phyloP scores from a whole-genome alignment of 1,284 basidiomycete genomes.

The Fomitopsis palustris region DNA sequence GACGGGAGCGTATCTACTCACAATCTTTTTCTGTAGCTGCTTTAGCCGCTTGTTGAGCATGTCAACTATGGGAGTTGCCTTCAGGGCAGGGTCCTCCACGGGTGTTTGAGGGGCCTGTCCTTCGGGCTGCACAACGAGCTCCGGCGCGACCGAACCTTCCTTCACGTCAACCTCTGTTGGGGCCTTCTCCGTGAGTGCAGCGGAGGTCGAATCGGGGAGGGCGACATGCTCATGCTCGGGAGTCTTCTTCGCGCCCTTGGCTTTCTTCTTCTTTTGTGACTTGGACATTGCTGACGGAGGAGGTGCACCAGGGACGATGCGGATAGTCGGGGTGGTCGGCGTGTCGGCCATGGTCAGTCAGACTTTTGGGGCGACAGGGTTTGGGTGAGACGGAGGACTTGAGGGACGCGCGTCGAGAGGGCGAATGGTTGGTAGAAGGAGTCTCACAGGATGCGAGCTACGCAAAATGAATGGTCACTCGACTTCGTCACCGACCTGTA shows the following conservation, averaged over 20 bases:
- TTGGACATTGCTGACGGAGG: conserved; percentile 55
- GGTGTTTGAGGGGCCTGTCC: conserved; percentile 31
- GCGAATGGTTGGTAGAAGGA: not conserved
- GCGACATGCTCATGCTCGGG: conserved; percentile 15
- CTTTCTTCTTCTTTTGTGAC: conserved; percentile 58
- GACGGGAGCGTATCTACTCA: conserved; percentile 35
- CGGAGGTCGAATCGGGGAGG: conserved; percentile 44
- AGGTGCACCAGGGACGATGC: conserved; percentile 72
- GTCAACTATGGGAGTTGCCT: conserved; percentile 69
- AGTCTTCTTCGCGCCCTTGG: conserved; percentile 20
- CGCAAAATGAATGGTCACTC: not conserved
- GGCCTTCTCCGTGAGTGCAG: conserved; percentile 47
- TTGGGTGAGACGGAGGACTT: not conserved
- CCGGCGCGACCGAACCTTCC: conserved; percentile 46
- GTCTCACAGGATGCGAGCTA: not conserved
- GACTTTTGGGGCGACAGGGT: not conserved
- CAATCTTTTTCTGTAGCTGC: conserved; percentile 79
- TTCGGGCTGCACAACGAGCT: conserved; percentile 39
- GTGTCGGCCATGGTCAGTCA: conserved; percentile 43
- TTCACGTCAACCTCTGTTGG: conserved; percentile 46
- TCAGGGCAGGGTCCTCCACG: conserved; percentile 40
- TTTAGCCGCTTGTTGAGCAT: conserved; percentile 76
- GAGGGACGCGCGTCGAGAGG: not conserved
- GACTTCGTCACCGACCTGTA: not conserved
- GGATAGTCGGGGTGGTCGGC: conserved; percentile 35